These are phyloP conservation scores for Epichloe scottii DNA, from an alignment of 2,329 filamentous ascomycete genomes.

Conservation along the genomic window DNA sequence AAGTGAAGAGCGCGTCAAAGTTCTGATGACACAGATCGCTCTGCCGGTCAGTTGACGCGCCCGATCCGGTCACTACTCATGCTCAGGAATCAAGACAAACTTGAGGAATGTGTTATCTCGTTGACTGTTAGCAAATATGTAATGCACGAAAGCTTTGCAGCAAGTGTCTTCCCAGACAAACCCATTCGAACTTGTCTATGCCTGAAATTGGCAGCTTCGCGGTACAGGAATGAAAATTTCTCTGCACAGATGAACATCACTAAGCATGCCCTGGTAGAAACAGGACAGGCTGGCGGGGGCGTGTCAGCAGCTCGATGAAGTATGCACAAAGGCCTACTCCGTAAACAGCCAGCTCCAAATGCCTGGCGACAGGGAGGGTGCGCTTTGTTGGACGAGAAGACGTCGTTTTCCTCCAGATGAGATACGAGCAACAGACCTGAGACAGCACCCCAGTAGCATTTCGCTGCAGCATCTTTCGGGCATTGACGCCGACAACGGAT, in stretches of 20 bases:
- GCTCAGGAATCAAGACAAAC: background rate
- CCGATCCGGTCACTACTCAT: background rate
- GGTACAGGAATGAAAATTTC: background rate
- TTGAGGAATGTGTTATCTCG: background rate
- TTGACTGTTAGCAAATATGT: background rate
- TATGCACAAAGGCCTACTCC: background rate
- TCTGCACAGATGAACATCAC: background rate
- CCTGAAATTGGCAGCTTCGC: background rate
- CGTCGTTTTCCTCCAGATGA: background rate
- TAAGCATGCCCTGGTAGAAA: background rate
- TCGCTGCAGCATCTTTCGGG: conserved; percentile 1
- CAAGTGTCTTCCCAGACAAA: background rate
- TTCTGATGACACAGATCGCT: background rate
- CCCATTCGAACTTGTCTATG: background rate
- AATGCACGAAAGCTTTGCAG: background rate
- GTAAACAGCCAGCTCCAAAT: background rate
- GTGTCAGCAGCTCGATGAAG: background rate
- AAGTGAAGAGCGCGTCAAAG: background rate
- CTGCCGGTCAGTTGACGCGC: background rate
- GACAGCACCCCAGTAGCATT: background rate
- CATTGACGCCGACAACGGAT: background rate
- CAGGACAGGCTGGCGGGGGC: background rate
- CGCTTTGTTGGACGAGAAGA: conserved; percentile 2
- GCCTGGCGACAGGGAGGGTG: background rate
- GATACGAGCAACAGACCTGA: conserved; percentile 1